These are phyloP conservation scores for Bonia amplexicaulis DNA, from an alignment of 176 grass and related monocot species.

Conservation along the genomic window DNA sequence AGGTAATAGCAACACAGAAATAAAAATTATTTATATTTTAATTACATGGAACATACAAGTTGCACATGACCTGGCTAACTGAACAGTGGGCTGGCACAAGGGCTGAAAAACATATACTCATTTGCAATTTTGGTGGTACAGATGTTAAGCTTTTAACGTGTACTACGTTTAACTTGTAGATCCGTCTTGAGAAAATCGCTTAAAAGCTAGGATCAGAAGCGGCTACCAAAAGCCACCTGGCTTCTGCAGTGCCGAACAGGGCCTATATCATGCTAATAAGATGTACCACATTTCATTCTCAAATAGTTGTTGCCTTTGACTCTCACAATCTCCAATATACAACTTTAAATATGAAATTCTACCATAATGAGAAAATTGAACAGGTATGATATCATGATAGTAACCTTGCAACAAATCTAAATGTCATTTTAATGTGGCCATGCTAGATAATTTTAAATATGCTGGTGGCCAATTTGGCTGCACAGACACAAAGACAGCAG, in stretches of 20 bases:
- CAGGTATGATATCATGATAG: not conserved
- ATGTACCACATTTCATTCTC: not conserved
- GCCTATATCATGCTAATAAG: slow-evolving; percentile 8
- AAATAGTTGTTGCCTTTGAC: not conserved
- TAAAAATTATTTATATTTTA: not conserved
- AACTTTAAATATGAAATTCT: not conserved
- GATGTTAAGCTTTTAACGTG: too few species aligned
- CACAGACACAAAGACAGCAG: not conserved
- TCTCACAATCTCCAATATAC: not conserved
- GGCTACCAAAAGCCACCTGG: too few species aligned
- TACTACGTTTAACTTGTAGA: too few species aligned
- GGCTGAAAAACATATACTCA: too few species aligned
- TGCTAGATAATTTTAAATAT: not conserved
- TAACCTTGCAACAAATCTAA: not conserved
- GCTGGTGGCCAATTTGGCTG: not conserved
- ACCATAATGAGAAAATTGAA: not conserved
- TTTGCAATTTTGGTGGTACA: too few species aligned
- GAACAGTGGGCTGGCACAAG: not conserved
- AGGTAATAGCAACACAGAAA: not conserved
- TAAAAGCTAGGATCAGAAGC: too few species aligned
- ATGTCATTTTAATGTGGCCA: not conserved
- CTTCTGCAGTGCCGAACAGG: too few species aligned
- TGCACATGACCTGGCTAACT: not conserved
- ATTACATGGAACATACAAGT: not conserved
- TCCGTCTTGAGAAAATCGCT: too few species aligned